Conservation (phyloP, 768 basidiomycete genomes). For the Podaxis rugospora region DNA sequence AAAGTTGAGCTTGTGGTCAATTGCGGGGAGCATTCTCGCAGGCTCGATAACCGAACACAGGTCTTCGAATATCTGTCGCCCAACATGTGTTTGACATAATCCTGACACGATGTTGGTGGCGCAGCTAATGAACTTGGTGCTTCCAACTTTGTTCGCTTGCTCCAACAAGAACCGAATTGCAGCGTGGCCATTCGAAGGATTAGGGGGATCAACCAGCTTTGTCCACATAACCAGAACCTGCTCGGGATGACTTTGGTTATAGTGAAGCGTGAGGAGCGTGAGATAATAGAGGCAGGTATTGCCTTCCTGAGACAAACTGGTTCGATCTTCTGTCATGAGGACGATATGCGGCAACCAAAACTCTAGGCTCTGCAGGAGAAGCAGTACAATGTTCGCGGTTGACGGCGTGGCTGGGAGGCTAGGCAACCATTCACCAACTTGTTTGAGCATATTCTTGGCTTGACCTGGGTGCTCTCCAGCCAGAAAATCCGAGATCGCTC, state of each 20-base stretch:
- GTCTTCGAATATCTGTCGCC: slow-evolving; percentile 72
- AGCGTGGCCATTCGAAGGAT: slow-evolving; percentile 72
- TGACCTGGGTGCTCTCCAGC: slow-evolving; percentile 72
- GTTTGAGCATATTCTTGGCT: slow-evolving; percentile 58
- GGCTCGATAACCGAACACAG: slow-evolving; percentile 85
- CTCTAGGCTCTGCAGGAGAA: slow-evolving; percentile 76
- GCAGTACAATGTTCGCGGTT: slow-evolving; percentile 41
- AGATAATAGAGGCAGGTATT: slow-evolving; percentile 72
- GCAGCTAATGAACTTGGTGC: slow-evolving; percentile 69
- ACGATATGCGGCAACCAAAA: slow-evolving; percentile 80
- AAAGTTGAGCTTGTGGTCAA: slow-evolving; percentile 64
- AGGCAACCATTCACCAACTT: slow-evolving; percentile 71
- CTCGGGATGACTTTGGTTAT: slow-evolving; percentile 68
- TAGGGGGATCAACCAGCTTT: slow-evolving; percentile 67
- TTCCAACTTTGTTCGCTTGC: slow-evolving; percentile 83
- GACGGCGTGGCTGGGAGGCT: slow-evolving; percentile 49
- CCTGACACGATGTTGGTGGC: slow-evolving; percentile 81
- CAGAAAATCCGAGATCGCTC: slow-evolving; percentile 70
- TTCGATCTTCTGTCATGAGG: slow-evolving; percentile 57
- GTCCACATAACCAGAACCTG: slow-evolving; percentile 80
- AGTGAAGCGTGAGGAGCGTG: slow-evolving; percentile 77
- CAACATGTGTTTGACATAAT: slow-evolving; percentile 72
- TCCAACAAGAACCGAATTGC: slow-evolving; percentile 81
- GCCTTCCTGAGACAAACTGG: slow-evolving; percentile 53
- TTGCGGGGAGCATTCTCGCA: slow-evolving; percentile 73